Percentiles rank a stretch among this genome's conserved stretches.
Evolutionary conservation across 352 stramenopile genomes (phyloP).

Genomic region (Phytophthora pini): DNA sequence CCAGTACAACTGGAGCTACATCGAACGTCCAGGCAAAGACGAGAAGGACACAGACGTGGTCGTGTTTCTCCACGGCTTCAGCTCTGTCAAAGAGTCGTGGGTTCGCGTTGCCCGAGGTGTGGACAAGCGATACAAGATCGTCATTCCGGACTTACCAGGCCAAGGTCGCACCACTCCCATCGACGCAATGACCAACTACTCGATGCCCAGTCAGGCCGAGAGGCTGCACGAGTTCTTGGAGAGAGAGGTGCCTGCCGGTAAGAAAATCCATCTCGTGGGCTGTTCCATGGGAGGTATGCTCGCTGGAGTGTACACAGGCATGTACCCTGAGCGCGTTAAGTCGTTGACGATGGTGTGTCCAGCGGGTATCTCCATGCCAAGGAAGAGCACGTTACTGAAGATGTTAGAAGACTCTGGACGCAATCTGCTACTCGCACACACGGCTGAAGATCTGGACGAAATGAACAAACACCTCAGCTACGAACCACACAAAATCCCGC

Average conservation of each 20-base stretch:
- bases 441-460: constrained; percentile 60
- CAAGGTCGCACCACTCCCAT: constrained; percentile 68
- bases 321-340: constrained; percentile 60
- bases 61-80: constrained; percentile 79
- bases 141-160: constrained; percentile 77
- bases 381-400: constrained; percentile 62
- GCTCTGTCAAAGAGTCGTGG: constrained; percentile 75
- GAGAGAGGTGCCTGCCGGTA: constrained; percentile 46
- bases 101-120: constrained; percentile 55
- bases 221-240: constrained; percentile 69
- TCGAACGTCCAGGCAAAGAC: constrained; percentile 56
- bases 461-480: constrained; percentile 59
- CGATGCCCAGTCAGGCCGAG: constrained; percentile 55
- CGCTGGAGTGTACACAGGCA: constrained; percentile 68
- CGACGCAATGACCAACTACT: constrained; percentile 53
- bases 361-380: constrained; percentile 71
- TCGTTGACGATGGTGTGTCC: constrained; percentile 81
- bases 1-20: constrained; percentile 79
- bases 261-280: constrained; percentile 75
- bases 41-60: constrained; percentile 54
- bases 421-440: constrained; percentile 72
- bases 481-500: constrained; percentile 39
- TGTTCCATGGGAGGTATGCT: constrained; percentile 86
- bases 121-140: constrained; percentile 58
- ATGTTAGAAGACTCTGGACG: constrained; percentile 66